Evolutionary conservation across 495 filamentous ascomycete species (phyloP), one percentile per base, ranked within the genome.

Genomic region (Geoglossum glabrum): DNA sequence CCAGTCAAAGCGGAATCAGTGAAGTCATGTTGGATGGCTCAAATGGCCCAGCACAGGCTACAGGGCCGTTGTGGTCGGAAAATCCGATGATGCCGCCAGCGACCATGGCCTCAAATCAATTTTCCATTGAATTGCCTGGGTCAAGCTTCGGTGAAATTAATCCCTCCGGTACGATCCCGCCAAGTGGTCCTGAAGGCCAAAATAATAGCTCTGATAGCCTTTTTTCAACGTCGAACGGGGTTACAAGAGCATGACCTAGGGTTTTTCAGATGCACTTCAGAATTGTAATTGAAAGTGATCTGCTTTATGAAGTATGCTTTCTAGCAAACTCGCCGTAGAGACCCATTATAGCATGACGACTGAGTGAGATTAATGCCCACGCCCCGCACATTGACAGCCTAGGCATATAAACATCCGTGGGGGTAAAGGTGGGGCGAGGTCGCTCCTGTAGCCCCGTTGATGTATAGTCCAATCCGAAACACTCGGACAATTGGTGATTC

Each of bases 21-120:
- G 90, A 97, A 65, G 79, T 88, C 58, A 90, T 95, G 84, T 72
- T 94, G 43, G 88, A 95, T 66, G 86, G 84, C 5, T 82, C 85
- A 11, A 85, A 84, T 62, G 80, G 75, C 56, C 73, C 74, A 31
- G 65, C 76, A 7, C 66, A 69, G 26, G 68, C 63, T 10, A 72
- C 76, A 28, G 73, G 70, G 59, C 72, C 76, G 26, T 74, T 81
- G 63, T 85, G 87, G 21, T 21, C 46, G 21, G 81, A 84, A 61
- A 80, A 79, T 56, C 72, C 76, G 21, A 74, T 86, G 62, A 79
- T 86, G 69, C 71, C 77, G 1, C 74, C 77, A 45, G 72, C 79
- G 17, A 69, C 77, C 13, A 74, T 83, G 58, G 68, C 80, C 52
- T 65, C 76, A n/a, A 77, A 74, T 56, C 72, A 77, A 3, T 88